Percentiles rank a stretch among this genome's conserved stretches.
Conservation (phyloP, 2,329 filamentous ascomycete genomes). For the Fusarium sp. region DNA sequence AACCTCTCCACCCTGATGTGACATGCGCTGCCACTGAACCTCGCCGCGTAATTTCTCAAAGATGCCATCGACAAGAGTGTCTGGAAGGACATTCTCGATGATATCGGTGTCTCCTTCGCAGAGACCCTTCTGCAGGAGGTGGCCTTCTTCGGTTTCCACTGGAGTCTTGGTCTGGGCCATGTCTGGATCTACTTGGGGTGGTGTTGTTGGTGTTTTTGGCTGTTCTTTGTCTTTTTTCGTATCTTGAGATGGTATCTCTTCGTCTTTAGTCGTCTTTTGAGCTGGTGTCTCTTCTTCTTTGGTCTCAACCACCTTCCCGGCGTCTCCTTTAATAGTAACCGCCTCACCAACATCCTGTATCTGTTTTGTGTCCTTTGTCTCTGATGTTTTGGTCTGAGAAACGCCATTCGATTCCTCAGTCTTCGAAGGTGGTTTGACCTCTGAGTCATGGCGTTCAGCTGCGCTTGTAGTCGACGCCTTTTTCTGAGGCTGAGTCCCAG, state of each 20-base stretch:
- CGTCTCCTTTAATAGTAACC: slow-evolving; percentile 22
- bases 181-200: not conserved
- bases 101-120: slow-evolving; percentile 87
- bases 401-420: slow-evolving; percentile 23
- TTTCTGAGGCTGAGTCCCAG: slow-evolving; percentile 35
- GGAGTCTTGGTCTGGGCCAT: slow-evolving; percentile 19
- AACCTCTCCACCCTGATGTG: slow-evolving; percentile 90
- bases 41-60: slow-evolving; percentile 81
- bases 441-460: slow-evolving; percentile 31
- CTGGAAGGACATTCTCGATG: slow-evolving; percentile 75
- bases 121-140: slow-evolving; percentile 63
- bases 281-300: slow-evolving; percentile 1
- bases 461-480: slow-evolving; percentile 35
- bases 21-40: slow-evolving; percentile 91
- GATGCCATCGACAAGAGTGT: slow-evolving; percentile 64
- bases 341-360: slow-evolving; percentile 4
- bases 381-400: not conserved
- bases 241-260: not conserved
- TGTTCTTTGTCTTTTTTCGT: not conserved
- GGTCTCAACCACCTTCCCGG: not conserved
- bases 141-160: slow-evolving; percentile 8
- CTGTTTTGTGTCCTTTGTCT: not conserved
- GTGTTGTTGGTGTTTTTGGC: slow-evolving; percentile 1
- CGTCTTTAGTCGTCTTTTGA: slow-evolving; percentile 4
- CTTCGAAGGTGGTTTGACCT: slow-evolving; percentile 28